A percentile compares a stretch with the other conserved stretches of the same genome.
Conservation (phyloP, 768 basidiomycete genomes). For the Boletus reticulatus region DNA sequence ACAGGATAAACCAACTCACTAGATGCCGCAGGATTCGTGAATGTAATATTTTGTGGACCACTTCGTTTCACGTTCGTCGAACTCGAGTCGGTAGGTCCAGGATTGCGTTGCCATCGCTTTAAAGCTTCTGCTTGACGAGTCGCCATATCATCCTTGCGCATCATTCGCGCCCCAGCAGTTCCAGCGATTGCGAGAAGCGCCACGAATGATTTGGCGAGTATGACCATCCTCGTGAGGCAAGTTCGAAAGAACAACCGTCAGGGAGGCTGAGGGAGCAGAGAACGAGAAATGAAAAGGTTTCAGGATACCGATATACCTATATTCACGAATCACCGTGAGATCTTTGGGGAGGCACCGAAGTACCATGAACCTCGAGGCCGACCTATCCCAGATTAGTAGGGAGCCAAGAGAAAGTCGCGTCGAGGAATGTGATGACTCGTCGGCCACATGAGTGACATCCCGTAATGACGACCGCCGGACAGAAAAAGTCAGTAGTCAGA, state of each 20-base stretch:
- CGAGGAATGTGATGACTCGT: not conserved
- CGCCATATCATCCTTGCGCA: slow-evolving; percentile 41
- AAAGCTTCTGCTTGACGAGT: slow-evolving; percentile 48
- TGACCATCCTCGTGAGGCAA: slow-evolving; percentile 9
- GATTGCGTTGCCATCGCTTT: slow-evolving; percentile 33
- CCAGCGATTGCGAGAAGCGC: slow-evolving; percentile 8
- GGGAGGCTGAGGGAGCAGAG: not conserved
- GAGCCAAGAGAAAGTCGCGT: not conserved
- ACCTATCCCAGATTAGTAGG: not conserved
- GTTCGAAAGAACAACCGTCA: not conserved
- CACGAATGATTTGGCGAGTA: slow-evolving; percentile 1
- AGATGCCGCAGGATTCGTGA: slow-evolving; percentile 63
- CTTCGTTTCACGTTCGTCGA: slow-evolving; percentile 2
- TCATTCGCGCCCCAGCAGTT: slow-evolving; percentile 16
- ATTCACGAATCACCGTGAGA: not conserved
- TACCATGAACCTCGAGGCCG: not conserved
- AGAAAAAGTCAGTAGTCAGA: too few relatives aligned
- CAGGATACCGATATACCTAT: not conserved
- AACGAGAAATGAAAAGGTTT: not conserved
- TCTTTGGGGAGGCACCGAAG: not conserved
- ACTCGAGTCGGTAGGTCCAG: not conserved
- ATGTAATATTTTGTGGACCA: slow-evolving; percentile 65
- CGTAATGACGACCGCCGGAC: too few relatives aligned
- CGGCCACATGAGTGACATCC: too few relatives aligned
- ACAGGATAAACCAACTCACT: slow-evolving; percentile 31